Evolutionary conservation across 2,329 filamentous ascomycete species (phyloP).

Genomic region (Penicillium sp.): DNA sequence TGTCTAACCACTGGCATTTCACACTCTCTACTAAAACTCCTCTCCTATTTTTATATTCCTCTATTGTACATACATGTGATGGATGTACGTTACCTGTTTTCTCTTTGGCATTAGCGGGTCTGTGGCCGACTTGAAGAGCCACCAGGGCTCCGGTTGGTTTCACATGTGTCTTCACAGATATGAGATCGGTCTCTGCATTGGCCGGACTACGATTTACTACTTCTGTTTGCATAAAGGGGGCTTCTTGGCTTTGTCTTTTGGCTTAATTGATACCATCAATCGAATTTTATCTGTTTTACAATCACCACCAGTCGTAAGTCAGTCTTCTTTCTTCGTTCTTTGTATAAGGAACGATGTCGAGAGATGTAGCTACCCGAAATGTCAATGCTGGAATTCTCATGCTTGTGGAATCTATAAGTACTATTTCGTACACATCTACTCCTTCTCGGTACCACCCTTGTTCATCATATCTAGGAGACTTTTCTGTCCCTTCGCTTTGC

Average conservation of each 20-base stretch:
- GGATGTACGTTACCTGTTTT: constrained; percentile 2
- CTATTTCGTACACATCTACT: background rate
- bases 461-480: constrained; percentile 37
- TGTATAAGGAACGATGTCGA: too few relatives aligned
- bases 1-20: constrained; percentile 12
- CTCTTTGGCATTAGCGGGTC: constrained; percentile 5
- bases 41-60: constrained; percentile 16
- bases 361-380: background rate
- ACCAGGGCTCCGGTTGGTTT: constrained; percentile 2
- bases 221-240: constrained; percentile 18
- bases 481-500: constrained; percentile 38
- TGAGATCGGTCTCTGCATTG: constrained; percentile 9
- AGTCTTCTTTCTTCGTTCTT: too few relatives aligned
- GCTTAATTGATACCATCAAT: constrained; percentile 26
- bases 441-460: constrained; percentile 17
- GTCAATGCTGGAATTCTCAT: background rate
- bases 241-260: constrained; percentile 14
- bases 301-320: too few relatives aligned
- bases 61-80: constrained; percentile 16
- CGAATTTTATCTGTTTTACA: constrained; percentile 10
- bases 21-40: constrained; percentile 6
- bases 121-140: constrained; percentile 1
- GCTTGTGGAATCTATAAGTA: background rate
- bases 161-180: constrained; percentile 15
- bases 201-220: constrained; percentile 6